These are phyloP conservation scores for Tetradesmus obliquus DNA, from an alignment of 139 green algal genomes.

Conservation along the genomic window DNA sequence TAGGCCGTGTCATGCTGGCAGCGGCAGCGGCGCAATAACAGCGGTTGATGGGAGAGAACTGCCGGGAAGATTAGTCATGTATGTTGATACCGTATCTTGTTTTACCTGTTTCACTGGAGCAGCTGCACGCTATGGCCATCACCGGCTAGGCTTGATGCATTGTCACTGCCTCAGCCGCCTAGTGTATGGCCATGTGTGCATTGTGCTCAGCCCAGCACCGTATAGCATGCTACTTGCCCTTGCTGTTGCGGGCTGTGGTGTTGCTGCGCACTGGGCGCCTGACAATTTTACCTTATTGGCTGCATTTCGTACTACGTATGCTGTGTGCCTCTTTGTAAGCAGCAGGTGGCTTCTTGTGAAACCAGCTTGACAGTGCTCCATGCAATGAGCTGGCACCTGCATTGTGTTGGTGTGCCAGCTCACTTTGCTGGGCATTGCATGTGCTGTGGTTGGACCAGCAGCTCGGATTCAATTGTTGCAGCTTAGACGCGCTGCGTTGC, in stretches of 20 bases:
- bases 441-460: background rate
- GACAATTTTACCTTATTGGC: background rate
- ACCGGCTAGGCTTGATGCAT: background rate
- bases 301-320: background rate
- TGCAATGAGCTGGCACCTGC: background rate
- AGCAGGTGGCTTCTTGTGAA: background rate
- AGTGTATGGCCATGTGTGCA: background rate
- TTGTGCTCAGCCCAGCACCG: background rate
- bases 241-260: background rate
- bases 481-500: background rate
- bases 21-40: background rate
- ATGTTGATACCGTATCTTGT: background rate
- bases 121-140: background rate
- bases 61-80: background rate
- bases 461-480: background rate
- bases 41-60: background rate
- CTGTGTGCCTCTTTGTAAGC: background rate
- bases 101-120: background rate
- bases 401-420: background rate
- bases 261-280: background rate
- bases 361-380: background rate
- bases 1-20: background rate
- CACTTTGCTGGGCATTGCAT: background rate
- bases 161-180: background rate
- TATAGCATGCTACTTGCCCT: background rate